Base-by-base conservation (phyloP, 371 early-diverging fungal genomes). In the Haplosporangium sp. region DNA sequence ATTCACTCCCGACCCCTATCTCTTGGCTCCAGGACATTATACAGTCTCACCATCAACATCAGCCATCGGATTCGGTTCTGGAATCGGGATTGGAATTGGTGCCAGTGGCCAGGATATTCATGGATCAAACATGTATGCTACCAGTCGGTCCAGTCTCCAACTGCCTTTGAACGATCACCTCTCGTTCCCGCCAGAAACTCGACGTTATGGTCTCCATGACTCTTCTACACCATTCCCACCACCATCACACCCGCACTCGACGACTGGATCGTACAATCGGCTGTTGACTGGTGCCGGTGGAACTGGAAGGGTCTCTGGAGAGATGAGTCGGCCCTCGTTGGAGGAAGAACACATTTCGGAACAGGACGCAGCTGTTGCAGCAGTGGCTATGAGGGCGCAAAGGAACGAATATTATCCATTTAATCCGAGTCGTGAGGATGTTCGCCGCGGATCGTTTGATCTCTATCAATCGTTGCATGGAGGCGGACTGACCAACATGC, bases 341-440 rank as follows among this genome's bases (percentile, higher is more conserved):
- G 79, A 77, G 23, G 79, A 77, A 16, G 64, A 60, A 1, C 64
- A 68, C 10, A 71, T 71, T 12, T 67, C 68, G 5, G 77, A 77
- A 29, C 77, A 77, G 53, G 77, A 77, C 57, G 77, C 72, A 3
- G 79, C 73, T 6, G 79, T 77, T 0, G 79, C 79, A 11, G 79
- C 79, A 5, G 69, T 75, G 6, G 79, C 79, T 0, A 55, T 77
- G 64, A 63, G 70, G 45, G 67, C 70, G 11, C 71, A 70, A 38
- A 60, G 18, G 12, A 66, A 54, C 46, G 67, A 60, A 41, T 36
- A 62, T 5, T 41, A 16, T 23, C 59, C 66, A 4, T 54, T 56
- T 12, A 43, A 55, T 16, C 41, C 45, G 13, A 65, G 53, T 38
- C 76, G 41, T 6, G 70, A 75, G 16, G 70, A 69, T n/a, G 54